phyloP scores from a whole-genome alignment of 1,139 yeast species.

The Magnusiomyces magnusii region DNA sequence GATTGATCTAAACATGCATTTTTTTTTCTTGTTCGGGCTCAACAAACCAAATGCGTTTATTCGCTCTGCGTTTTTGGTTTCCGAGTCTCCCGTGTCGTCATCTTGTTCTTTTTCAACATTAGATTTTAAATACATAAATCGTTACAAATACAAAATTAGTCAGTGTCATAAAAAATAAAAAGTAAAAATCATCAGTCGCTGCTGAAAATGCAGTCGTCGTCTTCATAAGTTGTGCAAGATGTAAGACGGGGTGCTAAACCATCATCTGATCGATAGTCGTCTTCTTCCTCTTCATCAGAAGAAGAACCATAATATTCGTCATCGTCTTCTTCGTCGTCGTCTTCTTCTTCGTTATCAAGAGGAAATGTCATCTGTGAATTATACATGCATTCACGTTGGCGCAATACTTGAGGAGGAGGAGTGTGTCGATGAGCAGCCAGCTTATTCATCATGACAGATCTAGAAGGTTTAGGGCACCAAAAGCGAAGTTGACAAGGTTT shows the following conservation, averaged over 20 bases:
- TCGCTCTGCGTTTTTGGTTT: too few species aligned
- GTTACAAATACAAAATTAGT: not conserved
- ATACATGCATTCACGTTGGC: not conserved
- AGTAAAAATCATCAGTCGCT: not conserved
- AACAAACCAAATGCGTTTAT: too few species aligned
- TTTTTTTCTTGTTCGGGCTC: not conserved
- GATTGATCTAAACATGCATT: not conserved
- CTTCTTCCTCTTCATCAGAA: not conserved
- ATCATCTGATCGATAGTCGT: not conserved
- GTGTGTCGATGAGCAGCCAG: slow-evolving; percentile 4
- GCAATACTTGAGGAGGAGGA: slow-evolving; percentile 4
- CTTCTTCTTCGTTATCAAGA: not conserved
- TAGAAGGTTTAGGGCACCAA: slow-evolving; percentile 1
- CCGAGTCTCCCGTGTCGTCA: too few species aligned
- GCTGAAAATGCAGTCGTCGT: slow-evolving; percentile 1
- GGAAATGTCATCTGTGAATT: not conserved
- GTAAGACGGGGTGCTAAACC: not conserved
- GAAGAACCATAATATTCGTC: not conserved
- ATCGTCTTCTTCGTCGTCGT: not conserved
- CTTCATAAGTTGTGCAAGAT: not conserved
- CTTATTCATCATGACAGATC: slow-evolving; percentile 1
- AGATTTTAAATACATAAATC: too few species aligned
- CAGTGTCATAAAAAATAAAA: not conserved
- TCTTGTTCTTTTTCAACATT: too few species aligned
- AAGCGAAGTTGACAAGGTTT: not conserved